Conservation (phyloP, 2,329 filamentous ascomycete genomes). For the Microcyclospora tardicrescens region DNA sequence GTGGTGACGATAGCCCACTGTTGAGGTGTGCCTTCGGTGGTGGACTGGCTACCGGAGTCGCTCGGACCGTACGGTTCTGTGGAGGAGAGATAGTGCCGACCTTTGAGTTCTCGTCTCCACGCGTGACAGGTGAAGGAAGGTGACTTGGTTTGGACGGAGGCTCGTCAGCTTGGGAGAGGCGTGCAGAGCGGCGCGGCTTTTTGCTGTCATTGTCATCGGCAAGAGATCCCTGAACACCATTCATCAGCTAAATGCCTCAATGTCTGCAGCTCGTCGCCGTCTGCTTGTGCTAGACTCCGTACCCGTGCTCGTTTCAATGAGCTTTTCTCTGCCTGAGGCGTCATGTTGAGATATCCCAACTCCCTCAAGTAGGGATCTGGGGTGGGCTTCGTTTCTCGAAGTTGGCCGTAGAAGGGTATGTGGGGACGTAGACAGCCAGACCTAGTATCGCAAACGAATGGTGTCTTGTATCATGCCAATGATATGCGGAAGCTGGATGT, state of each 20-base stretch:
- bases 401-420: too few relatives aligned
- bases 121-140: slow-evolving; percentile 69
- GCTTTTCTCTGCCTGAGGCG: slow-evolving; percentile 49
- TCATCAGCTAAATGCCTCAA: too few relatives aligned
- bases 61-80: slow-evolving; percentile 28
- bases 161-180: slow-evolving; percentile 37
- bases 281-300: slow-evolving; percentile 25
- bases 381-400: too few relatives aligned
- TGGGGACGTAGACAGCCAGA: too few relatives aligned
- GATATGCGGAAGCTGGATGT: too few relatives aligned
- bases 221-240: slow-evolving; percentile 44
- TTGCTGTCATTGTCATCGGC: slow-evolving; percentile 57
- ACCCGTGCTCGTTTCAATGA: slow-evolving; percentile 74
- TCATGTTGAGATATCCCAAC: slow-evolving; percentile 9
- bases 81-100: slow-evolving; percentile 52
- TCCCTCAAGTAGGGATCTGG: too few relatives aligned
- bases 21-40: slow-evolving; percentile 22
- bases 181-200: slow-evolving; percentile 69
- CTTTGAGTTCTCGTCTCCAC: slow-evolving; percentile 58
- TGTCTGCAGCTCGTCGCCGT: slow-evolving; percentile 9
- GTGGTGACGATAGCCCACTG: slow-evolving; percentile 46
- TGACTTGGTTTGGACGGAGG: slow-evolving; percentile 50
- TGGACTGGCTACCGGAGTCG: slow-evolving; percentile 30
- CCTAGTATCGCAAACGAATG: too few relatives aligned
- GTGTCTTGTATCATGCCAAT: too few relatives aligned